These are phyloP conservation scores for Starmerella tilneyi DNA, from an alignment of 805 yeast genomes.

Conservation along the genomic window DNA sequence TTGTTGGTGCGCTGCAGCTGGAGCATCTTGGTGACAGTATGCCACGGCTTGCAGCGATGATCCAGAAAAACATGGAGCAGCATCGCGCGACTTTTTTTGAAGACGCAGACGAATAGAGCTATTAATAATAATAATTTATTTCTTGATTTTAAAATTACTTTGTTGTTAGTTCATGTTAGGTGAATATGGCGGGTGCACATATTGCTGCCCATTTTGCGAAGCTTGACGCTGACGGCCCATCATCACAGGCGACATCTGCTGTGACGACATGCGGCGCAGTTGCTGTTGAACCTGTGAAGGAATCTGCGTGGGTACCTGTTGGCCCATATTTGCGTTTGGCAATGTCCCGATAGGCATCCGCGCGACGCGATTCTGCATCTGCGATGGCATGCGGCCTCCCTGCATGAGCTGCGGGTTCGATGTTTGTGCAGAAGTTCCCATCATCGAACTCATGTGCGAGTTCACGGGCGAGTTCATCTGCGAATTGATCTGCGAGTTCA, in stretches of 20 bases:
- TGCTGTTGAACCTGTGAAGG: constrained; percentile 17
- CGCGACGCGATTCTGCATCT: not conserved
- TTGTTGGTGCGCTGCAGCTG: constrained; percentile 6
- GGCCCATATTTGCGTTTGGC: constrained; percentile 6
- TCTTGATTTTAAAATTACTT: no score
- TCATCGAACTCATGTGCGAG: constrained; percentile 9
- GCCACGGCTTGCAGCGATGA: constrained; percentile 1
- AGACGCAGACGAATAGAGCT: not conserved
- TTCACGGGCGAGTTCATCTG: constrained; percentile 8
- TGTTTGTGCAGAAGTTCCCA: constrained; percentile 3
- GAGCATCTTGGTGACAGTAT: constrained; percentile 5
- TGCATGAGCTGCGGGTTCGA: constrained; percentile 1
- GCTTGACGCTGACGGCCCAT: constrained; percentile 11
- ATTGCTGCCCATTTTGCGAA: constrained; percentile 10
- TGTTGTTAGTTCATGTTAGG: not conserved
- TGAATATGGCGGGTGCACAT: constrained; percentile 5
- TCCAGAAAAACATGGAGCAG: constrained; percentile 1
- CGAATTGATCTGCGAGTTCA: constrained; percentile 7
- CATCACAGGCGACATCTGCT: constrained; percentile 18
- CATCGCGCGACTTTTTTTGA: constrained; percentile 11
- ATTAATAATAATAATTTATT: no score
- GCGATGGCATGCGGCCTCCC: not conserved
- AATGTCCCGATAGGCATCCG: constrained; percentile 5
- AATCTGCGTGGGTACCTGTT: constrained; percentile 16
- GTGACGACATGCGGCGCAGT: constrained; percentile 4